Evolutionary conservation across 2,329 filamentous ascomycete genomes (phyloP).

Genomic region (Hymenoscyphus fructigenus): DNA sequence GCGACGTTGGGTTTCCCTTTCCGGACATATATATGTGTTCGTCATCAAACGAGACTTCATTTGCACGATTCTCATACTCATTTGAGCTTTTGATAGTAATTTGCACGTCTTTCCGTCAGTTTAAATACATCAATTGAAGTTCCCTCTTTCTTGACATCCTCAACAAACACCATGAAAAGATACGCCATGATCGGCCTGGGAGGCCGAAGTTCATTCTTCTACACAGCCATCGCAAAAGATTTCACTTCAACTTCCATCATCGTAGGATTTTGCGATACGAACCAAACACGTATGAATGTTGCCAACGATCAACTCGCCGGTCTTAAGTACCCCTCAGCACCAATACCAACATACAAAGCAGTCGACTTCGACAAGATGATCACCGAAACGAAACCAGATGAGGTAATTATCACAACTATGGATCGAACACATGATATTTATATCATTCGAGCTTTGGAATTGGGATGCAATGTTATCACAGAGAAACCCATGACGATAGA

Average conservation of each 20-base stretch:
- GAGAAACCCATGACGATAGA: constrained; percentile 68
- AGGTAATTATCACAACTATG: constrained; percentile 62
- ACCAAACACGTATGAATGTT: constrained; percentile 58
- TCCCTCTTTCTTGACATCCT: not conserved
- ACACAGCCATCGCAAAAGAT: constrained; percentile 54
- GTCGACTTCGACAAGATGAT: constrained; percentile 59
- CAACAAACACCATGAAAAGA: constrained; percentile 22
- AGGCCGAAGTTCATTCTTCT: constrained; percentile 60
- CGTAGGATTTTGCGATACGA: constrained; percentile 59
- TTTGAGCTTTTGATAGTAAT: no score
- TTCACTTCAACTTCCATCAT: constrained; percentile 51
- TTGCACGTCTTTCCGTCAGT: no score
- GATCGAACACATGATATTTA: constrained; percentile 62
- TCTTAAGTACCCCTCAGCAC: constrained; percentile 43
- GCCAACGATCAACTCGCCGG: constrained; percentile 50
- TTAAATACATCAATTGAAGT: no score
- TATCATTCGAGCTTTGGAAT: constrained; percentile 57
- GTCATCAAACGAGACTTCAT: no score
- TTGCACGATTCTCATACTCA: no score
- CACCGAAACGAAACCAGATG: constrained; percentile 54
- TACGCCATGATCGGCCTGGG: constrained; percentile 61
- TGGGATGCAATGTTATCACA: constrained; percentile 60
- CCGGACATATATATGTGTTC: no score
- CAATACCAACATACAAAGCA: constrained; percentile 55
- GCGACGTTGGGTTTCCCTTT: no score